Conservation (phyloP, 768 basidiomycete genomes). For the Sporobolomyces pararoseus region DNA sequence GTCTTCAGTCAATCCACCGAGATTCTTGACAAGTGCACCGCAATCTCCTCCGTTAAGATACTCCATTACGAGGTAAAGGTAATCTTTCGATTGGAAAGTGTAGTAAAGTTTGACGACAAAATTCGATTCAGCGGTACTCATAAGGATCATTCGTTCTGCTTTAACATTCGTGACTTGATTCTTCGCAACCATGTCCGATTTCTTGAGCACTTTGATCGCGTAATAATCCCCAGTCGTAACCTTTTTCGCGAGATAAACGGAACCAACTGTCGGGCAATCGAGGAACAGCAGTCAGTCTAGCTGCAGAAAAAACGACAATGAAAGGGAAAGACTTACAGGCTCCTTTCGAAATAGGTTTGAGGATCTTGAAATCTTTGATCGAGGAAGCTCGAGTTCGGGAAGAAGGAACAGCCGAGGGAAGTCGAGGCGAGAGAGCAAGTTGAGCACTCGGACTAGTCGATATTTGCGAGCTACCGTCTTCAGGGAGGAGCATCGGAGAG, state of each 20-base stretch:
- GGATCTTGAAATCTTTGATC: slow-evolving; percentile 98
- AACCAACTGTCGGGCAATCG: slow-evolving; percentile 61
- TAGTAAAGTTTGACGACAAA: slow-evolving; percentile 95
- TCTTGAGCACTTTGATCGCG: slow-evolving; percentile 99
- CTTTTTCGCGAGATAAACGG: slow-evolving; percentile 97
- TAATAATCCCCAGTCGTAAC: slow-evolving; percentile 97
- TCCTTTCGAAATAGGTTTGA: slow-evolving; percentile 98
- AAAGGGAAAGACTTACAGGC: slow-evolving; percentile 53
- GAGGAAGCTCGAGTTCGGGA: slow-evolving; percentile 78
- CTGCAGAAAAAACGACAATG: background rate
- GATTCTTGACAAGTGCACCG: slow-evolving; percentile 88
- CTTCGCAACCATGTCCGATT: slow-evolving; percentile 99
- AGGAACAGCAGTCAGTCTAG: background rate
- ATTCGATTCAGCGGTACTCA: slow-evolving; percentile 92
- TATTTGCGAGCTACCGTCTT: slow-evolving; percentile 2
- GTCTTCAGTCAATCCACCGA: slow-evolving; percentile 90
- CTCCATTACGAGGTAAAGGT: slow-evolving; percentile 98
- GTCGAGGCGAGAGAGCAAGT: slow-evolving; percentile 68
- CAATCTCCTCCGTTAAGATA: slow-evolving; percentile 98
- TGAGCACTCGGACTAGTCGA: slow-evolving; percentile 28
- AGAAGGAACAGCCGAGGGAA: slow-evolving; percentile 70
- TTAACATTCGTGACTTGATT: slow-evolving; percentile 99
- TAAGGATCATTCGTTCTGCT: slow-evolving; percentile 97
- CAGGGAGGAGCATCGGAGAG: slow-evolving; percentile 19
- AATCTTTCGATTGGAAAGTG: slow-evolving; percentile 99